Base-by-base conservation (phyloP, 306 rosid genomes). In the Datisca glomerata region DNA sequence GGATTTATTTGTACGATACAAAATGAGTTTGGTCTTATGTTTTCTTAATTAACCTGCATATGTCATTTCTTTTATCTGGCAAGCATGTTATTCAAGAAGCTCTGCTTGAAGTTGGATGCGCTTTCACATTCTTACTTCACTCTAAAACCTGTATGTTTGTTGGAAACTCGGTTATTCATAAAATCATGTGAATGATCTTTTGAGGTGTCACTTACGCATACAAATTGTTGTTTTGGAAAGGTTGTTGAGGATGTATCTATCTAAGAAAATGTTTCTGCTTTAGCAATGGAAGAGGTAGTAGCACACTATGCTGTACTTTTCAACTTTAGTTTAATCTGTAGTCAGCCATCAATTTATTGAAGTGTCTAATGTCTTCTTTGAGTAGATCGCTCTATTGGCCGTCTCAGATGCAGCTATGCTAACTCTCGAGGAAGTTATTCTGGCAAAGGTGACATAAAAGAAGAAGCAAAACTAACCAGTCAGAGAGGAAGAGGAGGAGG, bases 351-450 rank as follows among this genome's bases (percentile, higher is more conserved):
- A n/a, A 32, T 18, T 19, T 21, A 66, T 57, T 57, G 13, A 55
- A 11, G 19, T 14, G 13, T 51, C 51, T 53, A 34, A 44, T 68
- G 51, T 61, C 55, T 57, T 65, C 53, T 18, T 7, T 76, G 55
- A n/a, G 24, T 61, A 89, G 97, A 66, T 83, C 77, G 97, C 97
- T 35, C 95, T 94, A 9, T 64, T 80, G 64, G 94, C 93, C 9
- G 77, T 87, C 59, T 87, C 97, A 12, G 97, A 80, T 53, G 95
- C 93, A 25, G 89, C 93, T 37, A 79, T 89, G 94, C 75, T 89
- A 57, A 94, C 94, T 57, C 97, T 94, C 18, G 94, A 89, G 71
- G 97, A 79, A 77, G 79, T 89, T 89, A 83, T 43, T 33, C 75
- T 6, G 97, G 97, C 24, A 89, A 83, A 73, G 97, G 97, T 50